Evolutionary conservation across 106 monocot species (phyloP).

Genomic region (Platanthera zijinensis): DNA sequence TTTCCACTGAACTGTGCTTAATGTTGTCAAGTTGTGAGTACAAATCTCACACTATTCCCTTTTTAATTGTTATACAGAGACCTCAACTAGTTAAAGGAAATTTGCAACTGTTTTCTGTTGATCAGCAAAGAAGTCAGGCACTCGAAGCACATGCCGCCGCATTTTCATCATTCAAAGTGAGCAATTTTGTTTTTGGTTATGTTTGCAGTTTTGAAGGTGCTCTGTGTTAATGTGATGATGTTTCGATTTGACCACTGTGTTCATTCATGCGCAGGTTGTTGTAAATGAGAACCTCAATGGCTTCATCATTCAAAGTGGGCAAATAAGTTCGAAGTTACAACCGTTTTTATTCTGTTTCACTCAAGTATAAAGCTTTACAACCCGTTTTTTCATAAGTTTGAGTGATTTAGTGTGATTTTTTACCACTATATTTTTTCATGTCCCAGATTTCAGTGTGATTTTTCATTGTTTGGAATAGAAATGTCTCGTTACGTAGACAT

Average conservation of each 20-base stretch:
- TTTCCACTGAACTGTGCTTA: too few species aligned
- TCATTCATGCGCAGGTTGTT: slow-evolving; percentile 37
- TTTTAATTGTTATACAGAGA: slow-evolving; percentile 35
- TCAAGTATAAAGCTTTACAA: too few species aligned
- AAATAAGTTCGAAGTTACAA: slow-evolving; percentile 85
- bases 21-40: not conserved
- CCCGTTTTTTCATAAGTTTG: too few species aligned
- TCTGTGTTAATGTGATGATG: not conserved
- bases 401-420: too few species aligned
- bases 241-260: not conserved
- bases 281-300: slow-evolving; percentile 90
- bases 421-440: too few species aligned
- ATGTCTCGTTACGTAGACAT: too few species aligned
- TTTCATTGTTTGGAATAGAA: too few species aligned
- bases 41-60: not conserved
- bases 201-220: not conserved
- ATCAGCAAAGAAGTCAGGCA: slow-evolving; percentile 96
- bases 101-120: slow-evolving; percentile 98
- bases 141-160: slow-evolving; percentile 99
- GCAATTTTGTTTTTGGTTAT: not conserved
- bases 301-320: slow-evolving; percentile 83
- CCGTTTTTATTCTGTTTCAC: not conserved
- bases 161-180: slow-evolving; percentile 84
- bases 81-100: slow-evolving; percentile 98
- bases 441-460: too few species aligned